Evolutionary conservation across 2,329 filamentous ascomycete species (phyloP).

Genomic region (Nannizziopsis barbatae): DNA sequence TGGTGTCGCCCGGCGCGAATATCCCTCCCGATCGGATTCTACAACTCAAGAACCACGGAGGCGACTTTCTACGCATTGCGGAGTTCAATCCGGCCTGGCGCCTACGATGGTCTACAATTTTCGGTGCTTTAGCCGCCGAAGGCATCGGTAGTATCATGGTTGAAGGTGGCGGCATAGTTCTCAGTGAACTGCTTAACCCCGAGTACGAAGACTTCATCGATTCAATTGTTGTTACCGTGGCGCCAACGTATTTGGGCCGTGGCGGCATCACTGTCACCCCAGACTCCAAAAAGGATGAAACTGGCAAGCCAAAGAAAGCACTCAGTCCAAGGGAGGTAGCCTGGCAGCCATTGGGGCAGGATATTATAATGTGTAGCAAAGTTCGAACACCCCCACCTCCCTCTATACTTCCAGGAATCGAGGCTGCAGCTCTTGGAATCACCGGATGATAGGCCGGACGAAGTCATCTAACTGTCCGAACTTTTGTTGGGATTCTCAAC

Average conservation of each 20-base stretch:
- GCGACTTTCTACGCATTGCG: conserved; percentile 35
- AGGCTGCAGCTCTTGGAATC: conserved; percentile 15
- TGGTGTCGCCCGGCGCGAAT: conserved; percentile 43
- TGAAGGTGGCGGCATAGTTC: conserved; percentile 72
- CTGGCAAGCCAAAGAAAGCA: conserved; percentile 47
- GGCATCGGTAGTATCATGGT: conserved; percentile 75
- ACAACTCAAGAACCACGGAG: conserved; percentile 37
- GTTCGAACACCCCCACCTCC: conserved; percentile 27
- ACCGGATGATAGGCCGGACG: background rate
- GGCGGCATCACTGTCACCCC: conserved; percentile 74
- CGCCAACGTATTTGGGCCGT: conserved; percentile 77
- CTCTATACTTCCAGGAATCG: conserved; percentile 15
- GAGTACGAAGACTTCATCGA: conserved; percentile 53
- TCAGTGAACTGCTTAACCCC: conserved; percentile 65
- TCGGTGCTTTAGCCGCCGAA: conserved; percentile 47
- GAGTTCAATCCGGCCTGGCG: conserved; percentile 34
- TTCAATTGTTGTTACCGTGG: conserved; percentile 76
- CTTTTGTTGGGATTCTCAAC: conserved; percentile 14
- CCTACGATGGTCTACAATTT: conserved; percentile 54
- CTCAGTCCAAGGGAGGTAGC: conserved; percentile 55
- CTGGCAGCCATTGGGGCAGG: conserved; percentile 71
- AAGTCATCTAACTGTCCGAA: conserved; percentile 8
- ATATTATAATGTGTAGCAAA: conserved; percentile 69
- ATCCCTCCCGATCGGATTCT: conserved; percentile 38
- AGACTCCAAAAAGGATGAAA: conserved; percentile 41